These are phyloP conservation scores for Acer yangbiense DNA, from an alignment of 345 rosid genomes.

Conservation along the genomic window DNA sequence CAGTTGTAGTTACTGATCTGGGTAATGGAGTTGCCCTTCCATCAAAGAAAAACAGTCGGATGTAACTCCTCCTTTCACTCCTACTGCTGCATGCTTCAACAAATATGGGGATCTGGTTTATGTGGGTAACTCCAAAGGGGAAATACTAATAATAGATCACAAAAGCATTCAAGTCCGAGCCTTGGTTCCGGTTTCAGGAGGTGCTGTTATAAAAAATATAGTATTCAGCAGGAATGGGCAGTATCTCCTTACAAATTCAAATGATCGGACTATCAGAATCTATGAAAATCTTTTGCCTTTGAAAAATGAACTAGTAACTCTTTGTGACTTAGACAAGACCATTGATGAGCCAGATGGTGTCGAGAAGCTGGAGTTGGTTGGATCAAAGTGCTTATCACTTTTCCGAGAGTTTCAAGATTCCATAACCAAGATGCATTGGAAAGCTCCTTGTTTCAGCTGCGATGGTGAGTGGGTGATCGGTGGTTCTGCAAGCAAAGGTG, in stretches of 20 bases:
- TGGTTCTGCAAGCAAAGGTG: constrained; percentile 98
- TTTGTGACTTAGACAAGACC: constrained; percentile 48
- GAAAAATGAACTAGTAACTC: constrained; percentile 55
- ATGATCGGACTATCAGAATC: constrained; percentile 86
- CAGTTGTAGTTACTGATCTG: constrained; percentile 58
- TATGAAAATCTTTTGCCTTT: constrained; percentile 88
- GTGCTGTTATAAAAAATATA: constrained; percentile 80
- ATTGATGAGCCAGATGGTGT: constrained; percentile 52
- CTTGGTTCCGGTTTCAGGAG: constrained; percentile 63
- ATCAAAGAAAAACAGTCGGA: constrained; percentile 71
- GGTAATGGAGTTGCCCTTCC: constrained; percentile 57
- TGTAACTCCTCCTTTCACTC: constrained; percentile 65
- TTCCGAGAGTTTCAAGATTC: constrained; percentile 95
- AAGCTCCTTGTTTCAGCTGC: constrained; percentile 98
- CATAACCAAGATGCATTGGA: constrained; percentile 97
- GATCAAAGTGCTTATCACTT: constrained; percentile 77
- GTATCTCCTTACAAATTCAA: constrained; percentile 94
- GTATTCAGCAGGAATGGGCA: constrained; percentile 88
- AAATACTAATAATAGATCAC: constrained; percentile 83
- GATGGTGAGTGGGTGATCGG: constrained; percentile 99
- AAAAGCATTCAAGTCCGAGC: constrained; percentile 64
- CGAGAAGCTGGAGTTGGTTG: constrained; percentile 79
- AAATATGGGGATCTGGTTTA: constrained; percentile 93
- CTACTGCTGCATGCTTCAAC: constrained; percentile 94
- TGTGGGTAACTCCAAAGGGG: constrained; percentile 94